These are phyloP conservation scores for Penstemon barbatus DNA, from an alignment of 257 asterid genomes.

Conservation along the genomic window DNA sequence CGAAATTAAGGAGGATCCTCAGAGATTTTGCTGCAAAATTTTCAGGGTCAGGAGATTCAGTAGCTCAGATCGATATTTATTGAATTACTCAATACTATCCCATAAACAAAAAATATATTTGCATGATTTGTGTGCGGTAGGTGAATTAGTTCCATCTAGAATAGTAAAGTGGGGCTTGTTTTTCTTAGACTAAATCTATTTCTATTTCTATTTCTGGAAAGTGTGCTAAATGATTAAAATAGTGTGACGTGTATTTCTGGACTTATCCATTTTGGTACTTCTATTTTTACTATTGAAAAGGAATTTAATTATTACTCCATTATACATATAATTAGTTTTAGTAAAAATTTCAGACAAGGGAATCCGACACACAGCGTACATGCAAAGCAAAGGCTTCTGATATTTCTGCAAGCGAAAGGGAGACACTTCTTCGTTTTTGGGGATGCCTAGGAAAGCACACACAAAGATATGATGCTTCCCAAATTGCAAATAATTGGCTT, in stretches of 20 bases:
- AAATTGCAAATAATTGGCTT: too few relatives aligned
- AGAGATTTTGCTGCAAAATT: conserved; percentile 33
- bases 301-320: too few relatives aligned
- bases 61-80: not conserved
- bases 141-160: not conserved
- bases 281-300: too few relatives aligned
- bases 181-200: not conserved
- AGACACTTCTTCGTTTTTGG: conserved; percentile 4
- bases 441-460: too few relatives aligned
- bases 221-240: not conserved
- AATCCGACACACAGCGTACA: conserved; percentile 31
- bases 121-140: conserved; percentile 15
- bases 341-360: not conserved
- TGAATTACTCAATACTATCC: conserved; percentile 26
- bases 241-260: not conserved
- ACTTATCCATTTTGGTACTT: too few relatives aligned
- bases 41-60: conserved; percentile 17
- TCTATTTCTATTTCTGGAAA: conserved; percentile 5
- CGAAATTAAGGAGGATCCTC: conserved; percentile 31
- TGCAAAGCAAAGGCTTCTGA: conserved; percentile 17
- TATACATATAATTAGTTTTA: too few relatives aligned
- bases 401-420: conserved; percentile 21
- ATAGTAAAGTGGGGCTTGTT: not conserved
- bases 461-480: too few relatives aligned
- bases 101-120: conserved; percentile 9